phyloP scores from a whole-genome alignment of 345 rosid genomes.

The Mallotus nudiflorus region DNA sequence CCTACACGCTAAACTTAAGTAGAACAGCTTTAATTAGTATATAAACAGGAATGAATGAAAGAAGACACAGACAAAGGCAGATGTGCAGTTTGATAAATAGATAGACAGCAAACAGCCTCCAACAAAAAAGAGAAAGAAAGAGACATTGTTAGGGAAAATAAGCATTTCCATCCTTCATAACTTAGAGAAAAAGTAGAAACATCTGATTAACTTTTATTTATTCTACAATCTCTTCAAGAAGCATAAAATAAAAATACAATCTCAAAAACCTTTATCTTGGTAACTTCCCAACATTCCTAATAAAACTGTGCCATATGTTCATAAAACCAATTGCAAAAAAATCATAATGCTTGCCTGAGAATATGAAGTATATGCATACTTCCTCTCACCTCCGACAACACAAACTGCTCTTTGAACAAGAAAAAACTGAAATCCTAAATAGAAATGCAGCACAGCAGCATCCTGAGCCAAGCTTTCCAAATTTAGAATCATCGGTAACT shows the following conservation, averaged over 20 bases:
- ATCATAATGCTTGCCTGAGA: no score
- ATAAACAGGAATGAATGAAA: not conserved
- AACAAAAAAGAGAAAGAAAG: not conserved
- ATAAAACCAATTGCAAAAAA: no score
- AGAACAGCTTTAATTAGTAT: constrained; percentile 13
- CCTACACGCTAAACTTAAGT: constrained; percentile 72
- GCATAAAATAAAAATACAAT: not conserved
- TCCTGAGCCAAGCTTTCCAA: not conserved
- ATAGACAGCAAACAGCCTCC: not conserved
- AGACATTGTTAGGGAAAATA: no score
- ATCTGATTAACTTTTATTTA: not conserved
- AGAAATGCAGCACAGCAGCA: not conserved
- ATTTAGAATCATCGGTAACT: not conserved
- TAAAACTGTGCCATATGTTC: no score
- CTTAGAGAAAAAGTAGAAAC: not conserved
- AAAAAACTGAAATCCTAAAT: not conserved
- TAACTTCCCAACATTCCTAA: not conserved
- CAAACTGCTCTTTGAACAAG: not conserved
- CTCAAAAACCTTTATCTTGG: not conserved
- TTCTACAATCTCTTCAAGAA: not conserved
- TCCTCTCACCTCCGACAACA: not conserved
- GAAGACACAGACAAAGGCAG: not conserved
- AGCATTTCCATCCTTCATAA: not conserved
- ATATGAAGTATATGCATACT: not conserved
- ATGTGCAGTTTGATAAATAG: not conserved